Conservation (phyloP, 2,329 filamentous ascomycete species). For the Aspergillus quadrilineatus region DNA sequence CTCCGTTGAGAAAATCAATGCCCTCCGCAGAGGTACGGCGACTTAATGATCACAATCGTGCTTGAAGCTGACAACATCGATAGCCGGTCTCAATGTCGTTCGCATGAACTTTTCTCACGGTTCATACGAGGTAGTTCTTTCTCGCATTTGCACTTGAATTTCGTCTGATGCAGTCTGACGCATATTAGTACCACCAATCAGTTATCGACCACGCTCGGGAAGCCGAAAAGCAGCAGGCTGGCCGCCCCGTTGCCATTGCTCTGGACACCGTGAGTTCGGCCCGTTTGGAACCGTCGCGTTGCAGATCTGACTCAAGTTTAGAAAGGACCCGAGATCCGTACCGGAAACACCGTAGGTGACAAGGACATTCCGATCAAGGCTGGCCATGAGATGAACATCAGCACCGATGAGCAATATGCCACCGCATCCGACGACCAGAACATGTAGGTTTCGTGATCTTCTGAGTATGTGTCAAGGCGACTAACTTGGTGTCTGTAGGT, state of each 20-base stretch:
- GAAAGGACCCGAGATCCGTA: conserved; percentile 85
- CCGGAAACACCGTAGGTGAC: conserved; percentile 70
- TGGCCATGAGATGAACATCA: conserved; percentile 88
- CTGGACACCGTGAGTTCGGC: conserved; percentile 70
- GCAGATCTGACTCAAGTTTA: conserved; percentile 28
- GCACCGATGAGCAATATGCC: conserved; percentile 91
- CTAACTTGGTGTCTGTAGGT: conserved; percentile 54
- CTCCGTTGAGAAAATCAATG: conserved; percentile 94
- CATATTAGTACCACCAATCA: conserved; percentile 80
- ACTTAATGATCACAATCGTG: conserved; percentile 5
- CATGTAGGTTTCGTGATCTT: conserved; percentile 64
- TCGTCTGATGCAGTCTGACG: neutral
- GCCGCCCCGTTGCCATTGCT: conserved; percentile 91
- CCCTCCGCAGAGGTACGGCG: conserved; percentile 67
- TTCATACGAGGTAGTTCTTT: conserved; percentile 65
- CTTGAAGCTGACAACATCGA: conserved; percentile 22
- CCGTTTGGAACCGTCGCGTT: neutral
- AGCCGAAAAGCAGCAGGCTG: conserved; percentile 73
- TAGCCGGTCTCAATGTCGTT: conserved; percentile 90
- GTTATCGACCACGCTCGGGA: conserved; percentile 94
- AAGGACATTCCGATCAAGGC: conserved; percentile 76
- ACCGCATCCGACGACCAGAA: conserved; percentile 82
- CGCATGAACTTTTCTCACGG: conserved; percentile 99
- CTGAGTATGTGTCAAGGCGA: neutral
- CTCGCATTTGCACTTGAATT: neutral